Percentiles rank a stretch among this genome's conserved stretches.
Evolutionary conservation across 2,329 filamentous ascomycete genomes (phyloP).

Genomic region (Curvularia verruculosa): DNA sequence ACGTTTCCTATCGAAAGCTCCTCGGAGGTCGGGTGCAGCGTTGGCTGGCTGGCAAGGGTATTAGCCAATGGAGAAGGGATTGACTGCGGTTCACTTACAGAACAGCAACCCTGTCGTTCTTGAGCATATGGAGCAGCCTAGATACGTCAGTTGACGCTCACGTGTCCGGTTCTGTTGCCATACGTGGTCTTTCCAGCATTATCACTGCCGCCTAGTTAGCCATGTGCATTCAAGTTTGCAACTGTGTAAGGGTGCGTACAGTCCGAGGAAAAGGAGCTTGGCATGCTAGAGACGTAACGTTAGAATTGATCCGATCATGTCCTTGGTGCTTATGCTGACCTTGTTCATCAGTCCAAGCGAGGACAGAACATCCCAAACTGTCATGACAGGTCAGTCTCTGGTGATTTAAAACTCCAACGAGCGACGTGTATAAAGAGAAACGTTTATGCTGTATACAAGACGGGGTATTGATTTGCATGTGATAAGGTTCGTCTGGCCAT

Average conservation of each 20-base stretch:
- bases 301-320: conserved; percentile 7
- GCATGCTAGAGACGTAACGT: conserved; percentile 63
- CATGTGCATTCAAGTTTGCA: neutral
- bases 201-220: conserved; percentile 77
- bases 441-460: neutral
- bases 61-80: conserved; percentile 10
- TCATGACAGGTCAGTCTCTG: conserved; percentile 15
- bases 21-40: conserved; percentile 67
- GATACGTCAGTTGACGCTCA: conserved; percentile 16
- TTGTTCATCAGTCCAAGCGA: conserved; percentile 90
- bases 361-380: conserved; percentile 88
- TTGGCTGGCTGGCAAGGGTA: conserved; percentile 29
- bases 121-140: conserved; percentile 84
- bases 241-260: conserved; percentile 46
- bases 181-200: conserved; percentile 94
- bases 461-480: conserved; percentile 2
- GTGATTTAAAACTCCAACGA: neutral
- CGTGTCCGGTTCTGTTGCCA: conserved; percentile 1
- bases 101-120: conserved; percentile 86
- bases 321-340: conserved; percentile 17
- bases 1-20: conserved; percentile 60
- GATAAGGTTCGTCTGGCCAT: neutral
- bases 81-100: conserved; percentile 62
- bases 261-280: conserved; percentile 72
- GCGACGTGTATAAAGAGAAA: neutral